Base-by-base conservation (phyloP, 1,139 yeast genomes). In the Debaryomyces fabryi region DNA sequence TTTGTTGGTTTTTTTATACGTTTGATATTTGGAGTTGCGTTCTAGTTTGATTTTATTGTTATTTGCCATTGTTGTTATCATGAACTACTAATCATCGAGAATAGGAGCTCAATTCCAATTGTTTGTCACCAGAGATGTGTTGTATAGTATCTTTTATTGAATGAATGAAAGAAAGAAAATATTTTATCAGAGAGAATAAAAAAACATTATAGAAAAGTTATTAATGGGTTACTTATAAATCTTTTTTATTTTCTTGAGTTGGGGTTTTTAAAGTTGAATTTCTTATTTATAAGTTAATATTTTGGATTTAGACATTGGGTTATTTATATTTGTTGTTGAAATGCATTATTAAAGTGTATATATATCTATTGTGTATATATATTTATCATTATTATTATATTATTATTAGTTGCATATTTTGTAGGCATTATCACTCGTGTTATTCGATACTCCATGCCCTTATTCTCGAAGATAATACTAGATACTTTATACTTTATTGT, bases 231-330 rank as follows among this genome's bases (percentile, higher is more conserved):
- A 57, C 58, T 58, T 58, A 61, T 58, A 59, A 59, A 58, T 58
- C 62, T 61, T 60, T 60, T 56, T 56, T 53, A 52, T 60, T 62
- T 58, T 57, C 57, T 55, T 55, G 57, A 59, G 55, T 60, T 55
- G 56, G 59, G 63, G 63, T 56, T 57, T 58, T 51, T 51, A 56
- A 57, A 53, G 56, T 56, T 59, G 51, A 52, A 56, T 56, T 55
- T 50, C 48, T 51, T 51, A 45, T 52, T 49, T 49, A 54, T 51
- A 50, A 53, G 54, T 52, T 52, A 46, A 52, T 57, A 50, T 47
- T 52, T 62, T 58, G 68, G 74, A 68, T 69, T 71, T 70, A 70
- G 76, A 70, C 75, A 67, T 69, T 66, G 74, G 71, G 70, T 64
- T 53, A 60, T 58, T 61, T 57, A 64, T 51, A 49, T 45, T 49